phyloP scores from a whole-genome alignment of 495 filamentous ascomycete genomes.

The Tuber aestivum region DNA sequence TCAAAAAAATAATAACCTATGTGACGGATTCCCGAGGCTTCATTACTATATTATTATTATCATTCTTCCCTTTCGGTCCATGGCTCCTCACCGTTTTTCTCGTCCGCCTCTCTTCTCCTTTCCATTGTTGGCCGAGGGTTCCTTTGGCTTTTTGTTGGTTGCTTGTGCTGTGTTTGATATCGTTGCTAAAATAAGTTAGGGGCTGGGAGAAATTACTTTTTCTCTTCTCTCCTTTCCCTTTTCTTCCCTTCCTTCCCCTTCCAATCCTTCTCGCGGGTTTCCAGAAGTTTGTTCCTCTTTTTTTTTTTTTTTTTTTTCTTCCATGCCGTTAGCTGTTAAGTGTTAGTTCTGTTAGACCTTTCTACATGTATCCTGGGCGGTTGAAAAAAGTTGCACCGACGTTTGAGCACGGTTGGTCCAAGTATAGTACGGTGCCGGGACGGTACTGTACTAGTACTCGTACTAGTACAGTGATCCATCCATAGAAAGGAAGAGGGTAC shows the following conservation, averaged over 20 bases:
- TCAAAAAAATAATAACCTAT: neutral
- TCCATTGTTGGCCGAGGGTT: conserved; percentile 8
- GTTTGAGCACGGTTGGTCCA: neutral
- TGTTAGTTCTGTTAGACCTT: neutral
- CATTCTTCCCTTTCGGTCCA: conserved; percentile 3
- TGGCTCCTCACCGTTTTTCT: neutral
- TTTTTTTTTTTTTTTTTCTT: too few species aligned
- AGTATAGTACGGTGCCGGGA: conserved; percentile 5
- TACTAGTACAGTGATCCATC: neutral
- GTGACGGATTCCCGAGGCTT: neutral
- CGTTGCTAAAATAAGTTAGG: conserved; percentile 1
- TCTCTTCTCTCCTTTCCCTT: conserved; percentile 3
- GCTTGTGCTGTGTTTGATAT: conserved; percentile 1
- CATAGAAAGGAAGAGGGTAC: conserved; percentile 11
- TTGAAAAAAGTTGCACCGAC: neutral
- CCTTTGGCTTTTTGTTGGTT: neutral
- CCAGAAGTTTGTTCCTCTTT: conserved; percentile 20
- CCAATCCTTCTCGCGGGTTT: conserved; percentile 14
- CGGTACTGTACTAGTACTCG: too few species aligned
- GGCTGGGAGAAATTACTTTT: neutral
- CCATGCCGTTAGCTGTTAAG: conserved; percentile 2
- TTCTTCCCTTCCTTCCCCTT: conserved; percentile 14
- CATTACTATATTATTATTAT: neutral
- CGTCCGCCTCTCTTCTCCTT: neutral
- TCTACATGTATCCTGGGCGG: neutral